These are phyloP conservation scores for Coix lacrymajobi DNA, from an alignment of 176 grass and related monocot genomes.

Conservation along the genomic window DNA sequence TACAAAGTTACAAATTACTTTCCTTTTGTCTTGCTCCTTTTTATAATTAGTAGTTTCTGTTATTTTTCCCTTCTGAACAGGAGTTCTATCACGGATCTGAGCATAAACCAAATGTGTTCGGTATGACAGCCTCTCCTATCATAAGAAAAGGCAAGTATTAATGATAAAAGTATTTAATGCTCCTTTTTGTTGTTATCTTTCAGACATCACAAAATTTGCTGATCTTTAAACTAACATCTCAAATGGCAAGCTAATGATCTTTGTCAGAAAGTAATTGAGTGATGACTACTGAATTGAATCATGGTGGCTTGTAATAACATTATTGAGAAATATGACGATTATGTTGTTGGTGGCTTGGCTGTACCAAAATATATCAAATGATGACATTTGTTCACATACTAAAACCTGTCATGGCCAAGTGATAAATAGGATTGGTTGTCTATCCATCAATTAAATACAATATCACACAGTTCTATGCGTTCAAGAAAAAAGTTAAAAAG, in stretches of 20 bases:
- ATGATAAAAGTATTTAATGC: neutral
- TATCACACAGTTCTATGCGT: neutral
- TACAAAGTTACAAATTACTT: neutral
- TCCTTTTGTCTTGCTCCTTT: neutral
- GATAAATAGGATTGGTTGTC: neutral
- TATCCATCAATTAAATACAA: neutral
- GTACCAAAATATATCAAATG: neutral
- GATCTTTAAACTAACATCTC: neutral
- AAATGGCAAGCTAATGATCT: neutral
- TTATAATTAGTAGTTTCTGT: slow-evolving; percentile 27
- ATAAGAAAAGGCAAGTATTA: slow-evolving; percentile 67
- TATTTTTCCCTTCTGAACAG: slow-evolving; percentile 34
- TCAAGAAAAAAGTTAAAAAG: neutral
- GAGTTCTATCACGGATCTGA: slow-evolving; percentile 79
- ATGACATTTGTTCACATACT: neutral
- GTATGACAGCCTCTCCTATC: slow-evolving; percentile 85
- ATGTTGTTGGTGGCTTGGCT: neutral
- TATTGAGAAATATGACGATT: slow-evolving; percentile 1
- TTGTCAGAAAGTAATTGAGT: slow-evolving; percentile 4
- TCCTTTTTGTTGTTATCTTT: neutral
- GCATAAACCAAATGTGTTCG: slow-evolving; percentile 63
- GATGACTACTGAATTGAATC: slow-evolving; percentile 4
- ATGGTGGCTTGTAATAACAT: neutral
- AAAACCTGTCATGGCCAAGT: neutral
- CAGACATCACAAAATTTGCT: neutral